Percentiles rank a stretch among this genome's conserved stretches.
Evolutionary conservation across 169 alveolate species (phyloP).

Genomic region (Plasmodium billcollinsi): DNA sequence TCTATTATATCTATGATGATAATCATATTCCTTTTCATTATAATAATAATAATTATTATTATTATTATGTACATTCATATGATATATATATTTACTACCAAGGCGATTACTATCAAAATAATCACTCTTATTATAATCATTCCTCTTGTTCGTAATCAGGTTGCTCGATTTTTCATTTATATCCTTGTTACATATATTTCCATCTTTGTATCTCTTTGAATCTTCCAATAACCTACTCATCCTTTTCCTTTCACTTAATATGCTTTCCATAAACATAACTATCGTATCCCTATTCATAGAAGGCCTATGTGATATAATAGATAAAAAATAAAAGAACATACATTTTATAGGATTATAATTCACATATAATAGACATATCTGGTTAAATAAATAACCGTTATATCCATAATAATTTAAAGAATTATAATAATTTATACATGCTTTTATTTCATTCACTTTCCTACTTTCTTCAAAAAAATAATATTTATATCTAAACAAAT

Average conservation of each 20-base stretch:
- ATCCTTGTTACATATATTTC: not conserved
- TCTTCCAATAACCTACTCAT: slow-evolving; percentile 3
- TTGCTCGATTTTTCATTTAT: not conserved
- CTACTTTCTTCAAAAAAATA: slow-evolving; percentile 28
- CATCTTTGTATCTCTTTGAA: not conserved
- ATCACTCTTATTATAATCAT: not conserved
- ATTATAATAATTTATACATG: slow-evolving; percentile 54
- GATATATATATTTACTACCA: not conserved
- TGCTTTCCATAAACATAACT: slow-evolving; percentile 23
- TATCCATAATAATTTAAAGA: slow-evolving; percentile 36
- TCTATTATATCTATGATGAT: too few species aligned
- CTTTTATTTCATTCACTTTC: slow-evolving; percentile 30
- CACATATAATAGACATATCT: slow-evolving; percentile 25
- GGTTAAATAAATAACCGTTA: slow-evolving; percentile 58
- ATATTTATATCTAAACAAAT: slow-evolving; percentile 33
- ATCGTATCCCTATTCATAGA: slow-evolving; percentile 32
- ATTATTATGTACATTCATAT: too few species aligned
- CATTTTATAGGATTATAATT: slow-evolving; percentile 35
- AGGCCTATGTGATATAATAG: slow-evolving; percentile 36
- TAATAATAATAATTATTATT: too few species aligned
- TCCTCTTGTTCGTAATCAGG: not conserved
- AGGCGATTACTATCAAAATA: not conserved
- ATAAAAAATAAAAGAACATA: slow-evolving; percentile 46
- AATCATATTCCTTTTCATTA: too few species aligned
- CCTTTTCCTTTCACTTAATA: slow-evolving; percentile 15